These are phyloP conservation scores for Amylocarpus encephaloides DNA, from an alignment of 2,329 filamentous ascomycete genomes.

Conservation along the genomic window DNA sequence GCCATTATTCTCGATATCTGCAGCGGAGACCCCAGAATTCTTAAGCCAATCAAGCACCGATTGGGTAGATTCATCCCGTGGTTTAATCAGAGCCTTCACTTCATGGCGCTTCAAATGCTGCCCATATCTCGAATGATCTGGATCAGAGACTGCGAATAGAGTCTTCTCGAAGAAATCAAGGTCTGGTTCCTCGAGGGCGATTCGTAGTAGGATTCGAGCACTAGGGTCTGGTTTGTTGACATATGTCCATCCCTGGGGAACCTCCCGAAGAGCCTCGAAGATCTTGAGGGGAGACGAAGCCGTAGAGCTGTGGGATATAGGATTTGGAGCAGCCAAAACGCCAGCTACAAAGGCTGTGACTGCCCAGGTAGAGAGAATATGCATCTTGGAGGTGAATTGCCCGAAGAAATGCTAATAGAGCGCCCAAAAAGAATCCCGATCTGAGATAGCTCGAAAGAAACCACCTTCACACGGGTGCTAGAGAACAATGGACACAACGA, in stretches of 20 bases:
- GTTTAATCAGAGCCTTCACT: slow-evolving; percentile 46
- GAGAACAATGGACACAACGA: too few relatives aligned
- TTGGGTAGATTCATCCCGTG: slow-evolving; percentile 42
- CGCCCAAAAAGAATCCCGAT: too few relatives aligned
- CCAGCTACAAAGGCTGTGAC: neutral
- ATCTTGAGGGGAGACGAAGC: slow-evolving; percentile 9
- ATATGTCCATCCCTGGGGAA: slow-evolving; percentile 24
- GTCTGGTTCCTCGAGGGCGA: slow-evolving; percentile 37
- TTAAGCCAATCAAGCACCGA: slow-evolving; percentile 49
- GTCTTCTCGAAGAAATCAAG: slow-evolving; percentile 39
- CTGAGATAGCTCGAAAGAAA: too few relatives aligned
- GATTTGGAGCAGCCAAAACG: slow-evolving; percentile 3
- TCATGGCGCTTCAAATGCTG: slow-evolving; percentile 45
- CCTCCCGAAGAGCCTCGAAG: slow-evolving; percentile 19
- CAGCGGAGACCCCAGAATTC: slow-evolving; percentile 41
- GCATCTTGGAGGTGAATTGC: neutral
- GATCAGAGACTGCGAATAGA: slow-evolving; percentile 38
- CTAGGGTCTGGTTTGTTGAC: slow-evolving; percentile 14
- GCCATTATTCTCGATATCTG: slow-evolving; percentile 44
- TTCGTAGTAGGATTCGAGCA: slow-evolving; percentile 17
- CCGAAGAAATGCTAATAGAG: too few relatives aligned
- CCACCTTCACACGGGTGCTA: too few relatives aligned
- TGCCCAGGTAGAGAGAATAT: neutral
- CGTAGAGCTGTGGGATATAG: neutral
- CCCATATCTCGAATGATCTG: slow-evolving; percentile 46